These are phyloP conservation scores for Prunus persica DNA, from an alignment of 306 rosid species.

Conservation along the genomic window DNA sequence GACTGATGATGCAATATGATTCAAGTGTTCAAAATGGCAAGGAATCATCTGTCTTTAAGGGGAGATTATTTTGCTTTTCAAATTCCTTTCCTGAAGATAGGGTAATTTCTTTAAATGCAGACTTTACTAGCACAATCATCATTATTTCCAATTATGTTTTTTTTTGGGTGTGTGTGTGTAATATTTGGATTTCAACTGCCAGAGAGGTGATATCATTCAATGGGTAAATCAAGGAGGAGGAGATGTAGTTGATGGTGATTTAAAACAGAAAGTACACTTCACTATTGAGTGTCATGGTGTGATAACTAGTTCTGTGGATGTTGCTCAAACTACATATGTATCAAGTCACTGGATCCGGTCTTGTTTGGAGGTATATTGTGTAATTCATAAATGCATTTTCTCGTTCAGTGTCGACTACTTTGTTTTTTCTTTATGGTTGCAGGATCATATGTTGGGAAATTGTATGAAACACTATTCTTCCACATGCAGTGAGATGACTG, in stretches of 20 bases:
- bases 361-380: constrained; percentile 72
- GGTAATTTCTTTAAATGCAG: constrained; percentile 46
- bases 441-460: neutral
- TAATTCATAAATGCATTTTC: constrained; percentile 20
- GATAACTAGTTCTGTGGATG: constrained; percentile 30
- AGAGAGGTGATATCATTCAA: constrained; percentile 82
- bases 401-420: constrained; percentile 18
- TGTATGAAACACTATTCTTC: neutral
- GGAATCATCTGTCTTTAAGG: constrained; percentile 54
- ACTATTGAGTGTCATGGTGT: constrained; percentile 78
- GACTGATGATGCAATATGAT: constrained; percentile 36
- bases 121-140: neutral
- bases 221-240: constrained; percentile 94
- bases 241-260: constrained; percentile 46
- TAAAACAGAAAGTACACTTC: constrained; percentile 51
- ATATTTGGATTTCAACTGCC: constrained; percentile 24
- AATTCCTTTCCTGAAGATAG: constrained; percentile 71
- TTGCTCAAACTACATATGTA: constrained; percentile 36
- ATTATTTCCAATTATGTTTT: neutral
- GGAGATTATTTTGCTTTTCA: constrained; percentile 67
- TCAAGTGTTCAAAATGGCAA: constrained; percentile 43
- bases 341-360: constrained; percentile 96
- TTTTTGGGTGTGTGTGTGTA: neutral
- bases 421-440: constrained; percentile 3
- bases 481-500: neutral